Percentiles rank a stretch among this genome's conserved stretches.
Conservation (phyloP, 768 basidiomycete genomes). For the Leccinum boreale region DNA sequence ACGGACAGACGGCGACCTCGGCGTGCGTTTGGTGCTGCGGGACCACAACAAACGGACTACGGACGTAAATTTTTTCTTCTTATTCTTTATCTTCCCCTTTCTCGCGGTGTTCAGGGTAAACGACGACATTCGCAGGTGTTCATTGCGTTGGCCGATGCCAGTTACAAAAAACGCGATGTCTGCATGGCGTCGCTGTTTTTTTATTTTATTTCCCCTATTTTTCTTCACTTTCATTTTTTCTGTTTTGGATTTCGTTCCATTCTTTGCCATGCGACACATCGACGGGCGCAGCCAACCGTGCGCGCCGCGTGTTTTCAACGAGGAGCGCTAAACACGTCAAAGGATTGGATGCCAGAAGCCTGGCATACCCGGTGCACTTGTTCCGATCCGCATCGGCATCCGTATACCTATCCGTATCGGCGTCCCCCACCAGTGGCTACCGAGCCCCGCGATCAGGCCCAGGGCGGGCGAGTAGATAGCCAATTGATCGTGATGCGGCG, state of each 20-base stretch:
- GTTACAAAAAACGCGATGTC: background rate
- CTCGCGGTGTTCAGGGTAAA: background rate
- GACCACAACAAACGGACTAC: background rate
- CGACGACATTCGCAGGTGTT: background rate
- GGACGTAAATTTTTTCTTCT: background rate
- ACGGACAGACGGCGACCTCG: background rate
- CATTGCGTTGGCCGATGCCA: background rate
- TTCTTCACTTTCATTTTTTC: background rate
- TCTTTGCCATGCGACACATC: background rate
- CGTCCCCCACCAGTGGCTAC: background rate
- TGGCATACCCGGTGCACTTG: background rate
- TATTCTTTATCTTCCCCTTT: background rate
- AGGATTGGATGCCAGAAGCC: background rate
- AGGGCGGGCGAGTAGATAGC: background rate
- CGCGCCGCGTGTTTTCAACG: constrained; percentile 25
- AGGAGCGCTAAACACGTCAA: constrained; percentile 11
- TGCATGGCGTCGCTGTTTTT: background rate
- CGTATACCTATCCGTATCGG: background rate
- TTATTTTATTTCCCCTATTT: background rate
- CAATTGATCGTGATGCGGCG: background rate
- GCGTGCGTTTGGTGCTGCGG: constrained; percentile 10
- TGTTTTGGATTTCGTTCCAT: background rate
- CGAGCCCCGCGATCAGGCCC: background rate
- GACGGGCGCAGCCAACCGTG: constrained; percentile 1
- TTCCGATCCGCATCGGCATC: background rate